These are phyloP conservation scores for sunflower (Helianthus annuus) DNA, from an alignment of 129 eudicot genomes.

Conservation along the genomic window DNA sequence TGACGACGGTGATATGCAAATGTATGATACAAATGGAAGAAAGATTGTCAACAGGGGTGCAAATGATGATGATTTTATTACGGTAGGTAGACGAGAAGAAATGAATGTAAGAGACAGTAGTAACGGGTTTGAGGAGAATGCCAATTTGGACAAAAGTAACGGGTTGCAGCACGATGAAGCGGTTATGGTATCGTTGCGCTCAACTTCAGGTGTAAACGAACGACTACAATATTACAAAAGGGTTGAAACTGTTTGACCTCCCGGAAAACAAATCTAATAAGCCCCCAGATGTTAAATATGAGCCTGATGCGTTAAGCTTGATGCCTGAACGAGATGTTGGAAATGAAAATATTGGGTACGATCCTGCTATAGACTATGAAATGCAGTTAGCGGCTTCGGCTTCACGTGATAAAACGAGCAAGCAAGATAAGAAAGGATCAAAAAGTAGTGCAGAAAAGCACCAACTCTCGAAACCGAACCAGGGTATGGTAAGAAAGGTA, in stretches of 20 bases:
- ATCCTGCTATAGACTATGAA: constrained; percentile 80
- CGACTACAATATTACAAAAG: constrained; percentile 40
- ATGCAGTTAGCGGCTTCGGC: constrained; percentile 43
- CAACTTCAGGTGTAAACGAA: constrained; percentile 50
- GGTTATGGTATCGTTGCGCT: constrained; percentile 59
- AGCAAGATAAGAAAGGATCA: constrained; percentile 50
- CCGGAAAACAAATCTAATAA: constrained; percentile 42
- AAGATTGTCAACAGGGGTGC: constrained; percentile 42
- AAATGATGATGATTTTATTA: constrained; percentile 43
- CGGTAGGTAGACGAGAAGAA: constrained; percentile 45
- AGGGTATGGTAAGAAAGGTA: constrained; percentile 56
- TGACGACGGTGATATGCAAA: constrained; percentile 38
- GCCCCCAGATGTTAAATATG: constrained; percentile 41
- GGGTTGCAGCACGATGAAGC: constrained; percentile 54
- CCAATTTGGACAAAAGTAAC: constrained; percentile 29
- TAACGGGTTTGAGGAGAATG: constrained; percentile 42
- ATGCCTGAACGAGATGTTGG: constrained; percentile 69
- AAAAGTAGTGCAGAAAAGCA: constrained; percentile 56
- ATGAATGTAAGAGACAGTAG: constrained; percentile 36
- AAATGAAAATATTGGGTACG: constrained; percentile 47
- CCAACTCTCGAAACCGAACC: constrained; percentile 40
- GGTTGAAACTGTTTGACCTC: constrained; percentile 57
- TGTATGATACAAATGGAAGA: constrained; percentile 52
- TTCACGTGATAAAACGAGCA: constrained; percentile 29
- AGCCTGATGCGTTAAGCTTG: constrained; percentile 77